Conservation (phyloP, 1,139 yeast species). For the Saccharomycopsis hybrid region DNA sequence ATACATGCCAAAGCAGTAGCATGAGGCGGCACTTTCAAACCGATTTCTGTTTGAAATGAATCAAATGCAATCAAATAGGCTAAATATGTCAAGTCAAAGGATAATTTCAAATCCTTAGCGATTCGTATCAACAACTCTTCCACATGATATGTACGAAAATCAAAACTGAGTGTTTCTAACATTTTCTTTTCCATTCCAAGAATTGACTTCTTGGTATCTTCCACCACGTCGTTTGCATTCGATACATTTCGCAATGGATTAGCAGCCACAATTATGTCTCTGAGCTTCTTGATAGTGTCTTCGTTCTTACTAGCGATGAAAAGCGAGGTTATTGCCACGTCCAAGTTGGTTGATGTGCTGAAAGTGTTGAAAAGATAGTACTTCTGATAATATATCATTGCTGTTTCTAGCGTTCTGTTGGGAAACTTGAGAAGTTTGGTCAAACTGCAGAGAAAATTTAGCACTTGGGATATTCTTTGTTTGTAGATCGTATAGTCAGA, state of each 20-base stretch:
- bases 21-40: constrained; percentile 72
- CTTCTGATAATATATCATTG: constrained; percentile 68
- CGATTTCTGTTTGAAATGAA: constrained; percentile 63
- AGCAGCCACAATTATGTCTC: constrained; percentile 43
- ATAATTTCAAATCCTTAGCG: constrained; percentile 47
- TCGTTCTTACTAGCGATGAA: constrained; percentile 79
- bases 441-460: constrained; percentile 48
- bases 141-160: constrained; percentile 57
- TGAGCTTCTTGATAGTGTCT: constrained; percentile 78
- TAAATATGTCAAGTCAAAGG: constrained; percentile 40
- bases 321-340: constrained; percentile 67
- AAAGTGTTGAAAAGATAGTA: constrained; percentile 60
- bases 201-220: constrained; percentile 46
- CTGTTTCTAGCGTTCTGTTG: constrained; percentile 54
- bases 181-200: constrained; percentile 62
- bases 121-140: constrained; percentile 69
- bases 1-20: constrained; percentile 69
- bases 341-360: constrained; percentile 34
- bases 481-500: constrained; percentile 42
- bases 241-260: constrained; percentile 18
- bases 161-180: constrained; percentile 68
- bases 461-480: constrained; percentile 47
- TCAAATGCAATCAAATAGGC: constrained; percentile 80
- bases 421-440: constrained; percentile 57
- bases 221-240: constrained; percentile 30